Evolutionary conservation across 768 basidiomycete species (phyloP).

Genomic region (Russula earlei): DNA sequence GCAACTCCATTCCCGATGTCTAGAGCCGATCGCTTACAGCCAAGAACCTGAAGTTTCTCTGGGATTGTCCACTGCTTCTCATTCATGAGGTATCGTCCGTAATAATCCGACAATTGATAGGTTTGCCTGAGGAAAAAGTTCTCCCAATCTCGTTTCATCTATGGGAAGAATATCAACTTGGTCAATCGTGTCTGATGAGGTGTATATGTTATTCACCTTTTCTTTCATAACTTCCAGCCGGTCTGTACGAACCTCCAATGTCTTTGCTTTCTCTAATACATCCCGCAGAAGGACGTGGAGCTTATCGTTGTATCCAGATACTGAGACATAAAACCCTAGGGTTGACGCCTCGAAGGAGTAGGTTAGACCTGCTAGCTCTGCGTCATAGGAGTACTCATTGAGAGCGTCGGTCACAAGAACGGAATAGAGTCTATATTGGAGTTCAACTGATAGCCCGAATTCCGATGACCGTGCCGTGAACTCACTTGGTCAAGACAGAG

Average conservation of each 20-base stretch:
- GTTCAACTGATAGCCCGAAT: not conserved
- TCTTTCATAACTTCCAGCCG: constrained; percentile 78
- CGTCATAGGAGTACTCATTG: constrained; percentile 86
- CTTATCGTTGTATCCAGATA: constrained; percentile 91
- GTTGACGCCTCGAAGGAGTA: constrained; percentile 58
- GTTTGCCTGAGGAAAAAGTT: constrained; percentile 86
- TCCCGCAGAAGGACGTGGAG: constrained; percentile 60
- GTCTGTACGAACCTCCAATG: constrained; percentile 53
- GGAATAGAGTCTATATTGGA: constrained; percentile 52
- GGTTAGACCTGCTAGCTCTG: constrained; percentile 78
- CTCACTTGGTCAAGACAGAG: constrained; percentile 63
- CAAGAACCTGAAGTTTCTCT: constrained; percentile 68
- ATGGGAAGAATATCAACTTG: not conserved
- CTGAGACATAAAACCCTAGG: constrained; percentile 56
- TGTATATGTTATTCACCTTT: constrained; percentile 40
- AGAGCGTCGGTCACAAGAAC: constrained; percentile 85
- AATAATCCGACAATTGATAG: constrained; percentile 71
- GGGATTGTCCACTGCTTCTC: constrained; percentile 66
- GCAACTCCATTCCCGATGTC: not conserved
- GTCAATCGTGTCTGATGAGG: not conserved
- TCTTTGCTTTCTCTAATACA: constrained; percentile 60
- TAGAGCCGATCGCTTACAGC: constrained; percentile 40
- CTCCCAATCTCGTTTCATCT: constrained; percentile 71
- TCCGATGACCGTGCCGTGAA: not conserved
- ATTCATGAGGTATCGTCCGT: constrained; percentile 57